phyloP scores from a whole-genome alignment of 768 basidiomycete species.

The Hysterangium stoloniferum region DNA sequence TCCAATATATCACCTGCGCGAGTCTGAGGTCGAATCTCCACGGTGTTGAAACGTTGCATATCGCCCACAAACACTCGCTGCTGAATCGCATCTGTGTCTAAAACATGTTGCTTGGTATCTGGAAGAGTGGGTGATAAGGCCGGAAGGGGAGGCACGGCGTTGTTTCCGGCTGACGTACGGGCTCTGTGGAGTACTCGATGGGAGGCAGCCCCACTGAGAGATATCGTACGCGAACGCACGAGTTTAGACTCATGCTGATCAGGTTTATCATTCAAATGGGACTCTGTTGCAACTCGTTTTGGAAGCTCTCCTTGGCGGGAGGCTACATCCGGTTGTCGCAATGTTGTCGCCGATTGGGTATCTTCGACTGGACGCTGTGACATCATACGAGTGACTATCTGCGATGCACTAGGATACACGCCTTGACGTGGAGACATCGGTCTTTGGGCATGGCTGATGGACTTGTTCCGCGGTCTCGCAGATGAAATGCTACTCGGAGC shows the following conservation, averaged over 20 bases:
- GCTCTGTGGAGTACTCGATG: neutral
- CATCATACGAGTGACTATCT: too few species aligned
- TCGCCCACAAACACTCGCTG: constrained; percentile 74
- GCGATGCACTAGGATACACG: too few species aligned
- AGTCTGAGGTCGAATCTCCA: constrained; percentile 61
- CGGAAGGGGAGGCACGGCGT: constrained; percentile 17
- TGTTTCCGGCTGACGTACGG: neutral
- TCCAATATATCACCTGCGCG: constrained; percentile 67
- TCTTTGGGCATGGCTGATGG: too few species aligned
- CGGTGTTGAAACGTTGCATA: constrained; percentile 65
- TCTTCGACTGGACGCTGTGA: too few species aligned
- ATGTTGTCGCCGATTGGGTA: too few species aligned
- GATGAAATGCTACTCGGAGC: too few species aligned
- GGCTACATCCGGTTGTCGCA: too few species aligned
- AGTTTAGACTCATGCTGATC: neutral
- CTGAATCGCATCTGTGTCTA: constrained; percentile 34
- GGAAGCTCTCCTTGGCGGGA: too few species aligned
- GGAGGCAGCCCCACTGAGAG: neutral
- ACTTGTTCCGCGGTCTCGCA: too few species aligned
- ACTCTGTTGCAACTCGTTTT: too few species aligned
- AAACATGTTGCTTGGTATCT: constrained; percentile 10
- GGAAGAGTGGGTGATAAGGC: constrained; percentile 21
- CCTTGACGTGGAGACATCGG: too few species aligned
- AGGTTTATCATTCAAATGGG: neutral
- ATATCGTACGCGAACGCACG: neutral